These are phyloP conservation scores for Hypericum perforatum DNA, from an alignment of 345 rosid species.

Conservation along the genomic window DNA sequence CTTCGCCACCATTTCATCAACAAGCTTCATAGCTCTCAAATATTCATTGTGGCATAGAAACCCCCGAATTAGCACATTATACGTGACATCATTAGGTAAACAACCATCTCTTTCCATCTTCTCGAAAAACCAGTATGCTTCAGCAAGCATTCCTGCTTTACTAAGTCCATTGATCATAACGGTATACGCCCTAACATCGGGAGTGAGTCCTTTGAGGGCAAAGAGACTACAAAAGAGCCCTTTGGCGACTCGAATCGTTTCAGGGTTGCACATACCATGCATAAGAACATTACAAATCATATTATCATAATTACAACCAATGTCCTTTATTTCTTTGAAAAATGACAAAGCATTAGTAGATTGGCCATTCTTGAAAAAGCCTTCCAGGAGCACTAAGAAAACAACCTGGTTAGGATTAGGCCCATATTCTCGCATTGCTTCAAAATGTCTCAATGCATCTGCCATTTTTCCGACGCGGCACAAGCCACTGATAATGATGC, in stretches of 20 bases:
- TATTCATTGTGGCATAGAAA: not conserved
- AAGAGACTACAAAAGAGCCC: not conserved
- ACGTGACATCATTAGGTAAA: not conserved
- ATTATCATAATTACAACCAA: no score
- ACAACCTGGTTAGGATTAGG: not conserved
- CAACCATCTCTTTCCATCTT: not conserved
- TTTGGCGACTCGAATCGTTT: not conserved
- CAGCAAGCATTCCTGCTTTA: no score
- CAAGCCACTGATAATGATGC: not conserved
- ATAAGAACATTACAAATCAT: not conserved
- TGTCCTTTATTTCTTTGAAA: no score
- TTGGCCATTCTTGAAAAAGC: slow-evolving; percentile 5
- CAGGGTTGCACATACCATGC: not conserved
- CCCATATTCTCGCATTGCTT: not conserved
- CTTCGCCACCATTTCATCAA: no score
- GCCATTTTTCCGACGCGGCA: not conserved
- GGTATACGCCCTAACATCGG: not conserved
- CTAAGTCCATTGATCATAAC: no score
- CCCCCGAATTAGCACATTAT: not conserved
- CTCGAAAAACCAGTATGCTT: no score
- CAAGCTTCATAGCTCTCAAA: no score
- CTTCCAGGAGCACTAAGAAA: not conserved
- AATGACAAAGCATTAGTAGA: not conserved
- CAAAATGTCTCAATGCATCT: not conserved
- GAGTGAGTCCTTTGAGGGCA: not conserved